Evolutionary conservation across 2,329 filamentous ascomycete species (phyloP), one percentile per base, ranked within the genome.

Genomic region (Ophiostoma populinum): DNA sequence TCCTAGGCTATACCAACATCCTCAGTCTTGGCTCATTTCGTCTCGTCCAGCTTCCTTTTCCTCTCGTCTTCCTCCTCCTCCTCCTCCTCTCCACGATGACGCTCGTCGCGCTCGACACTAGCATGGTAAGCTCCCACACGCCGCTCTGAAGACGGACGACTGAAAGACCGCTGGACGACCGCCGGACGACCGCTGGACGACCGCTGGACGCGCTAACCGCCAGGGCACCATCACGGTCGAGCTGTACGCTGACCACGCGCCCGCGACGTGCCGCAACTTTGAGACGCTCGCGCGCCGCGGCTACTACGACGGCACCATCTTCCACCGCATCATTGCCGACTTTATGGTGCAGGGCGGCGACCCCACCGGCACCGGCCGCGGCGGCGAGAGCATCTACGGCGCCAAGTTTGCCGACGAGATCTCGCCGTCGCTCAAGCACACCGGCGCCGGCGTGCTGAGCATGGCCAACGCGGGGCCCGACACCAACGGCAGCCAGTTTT

Each of bases 311-410:
- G 63, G 59, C 52, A 72, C 80, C 40, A 61, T 86, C 50, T 87
- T 95, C 67, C 90, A 95, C 63, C 85, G 90, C 54, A 76, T 95
- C 47, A 95, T 98, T 51, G 75, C 82, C 35, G 74, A 82, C 57
- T 98, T 98, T 64, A 95, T 98, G 87, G 67, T 92, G 39, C 87
- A 95, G 61, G 81, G 79, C 42, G 86, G 87, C 40, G 90, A 98
- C 55, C 87, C 87, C 2, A 93, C 87, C 0, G 87, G 86, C 41
- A 94, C 85, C 2, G 90, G 90, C 35, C 75, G 85, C 40, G 90
- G 90, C 47, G 90, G 90, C 39, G 65, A 65, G 39, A 86, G 77
- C 42, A 92, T 94, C 60, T 95, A 83, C 57, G 90, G 87, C 49
- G 80, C 85, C 34, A 87, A 82, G 52, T 95, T 95, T 54, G 82